Evolutionary conservation across 768 basidiomycete genomes (phyloP), one percentile per base, ranked within the genome.

Genomic region (Leucogyrophana mollusca): DNA sequence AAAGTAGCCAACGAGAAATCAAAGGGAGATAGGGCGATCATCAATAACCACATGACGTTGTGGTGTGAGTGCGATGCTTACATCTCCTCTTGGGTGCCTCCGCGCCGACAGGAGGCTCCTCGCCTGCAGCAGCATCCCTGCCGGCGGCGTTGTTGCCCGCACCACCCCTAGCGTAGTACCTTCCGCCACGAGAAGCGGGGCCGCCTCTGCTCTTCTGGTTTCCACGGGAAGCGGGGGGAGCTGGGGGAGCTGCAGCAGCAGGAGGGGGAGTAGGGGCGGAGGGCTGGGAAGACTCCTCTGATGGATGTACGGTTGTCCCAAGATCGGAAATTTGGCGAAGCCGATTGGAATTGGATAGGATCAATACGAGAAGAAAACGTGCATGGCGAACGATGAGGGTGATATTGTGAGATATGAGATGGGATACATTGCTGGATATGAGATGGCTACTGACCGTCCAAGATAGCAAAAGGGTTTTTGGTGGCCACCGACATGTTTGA

Each of bases 401-500:
- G 25, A n/a, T 25, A 34, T 25, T 9, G 25, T 13, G 30, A 21
- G 18, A n/a, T n/a, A n/a, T n/a, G n/a, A n/a, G n/a, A n/a, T n/a
- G n/a, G n/a, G n/a, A n/a, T n/a, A n/a, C n/a, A 13, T 30, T 7
- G 23, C 11, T 30, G 42, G 11, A 25, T 40, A 20, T 38, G 14
- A 24, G 53, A 47, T 45, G n/a, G n/a, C n/a, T 39, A 79, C 74
- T 50, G 56, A 90, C 88, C 85, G 66, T 85, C 83, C 68, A 91
- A 76, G 71, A 90, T 60, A 68, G 88, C 81, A 74, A 91, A 92
- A 56, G 85, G 84, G 74, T 90, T 91, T 80, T 73, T 83, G 65
- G 82, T 82, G 74, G 85, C 89, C 81, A 91, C 88, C 87, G 89
- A 90, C 88, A 92, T 90, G 63, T 69, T 80, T 71, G 79, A 74